Evolutionary conservation across 352 stramenopile species (phyloP), one percentile per base, ranked within the genome.

Genomic region (Thalassiosira exigua): DNA sequence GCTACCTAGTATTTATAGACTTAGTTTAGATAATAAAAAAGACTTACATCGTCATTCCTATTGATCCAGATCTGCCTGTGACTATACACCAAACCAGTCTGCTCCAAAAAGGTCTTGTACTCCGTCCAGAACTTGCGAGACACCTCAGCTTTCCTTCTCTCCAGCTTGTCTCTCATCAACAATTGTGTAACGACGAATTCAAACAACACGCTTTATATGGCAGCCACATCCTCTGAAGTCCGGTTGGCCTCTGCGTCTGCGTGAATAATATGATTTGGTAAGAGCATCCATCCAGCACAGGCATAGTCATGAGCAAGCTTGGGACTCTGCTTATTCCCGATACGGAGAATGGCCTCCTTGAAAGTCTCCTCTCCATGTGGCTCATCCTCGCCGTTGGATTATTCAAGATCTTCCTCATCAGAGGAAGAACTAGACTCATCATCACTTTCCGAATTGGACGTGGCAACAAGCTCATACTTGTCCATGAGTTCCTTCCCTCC

Each of bases 231-330:
- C 3, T 51, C 29, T 33, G 19, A 1, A 9, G 36, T 42, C 17
- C 33, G 50, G 17, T 75, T 58, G 0, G n/a, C 19, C 5, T 57
- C 22, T 11, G 66, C 52, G 48, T 32, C 21, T 48, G 21, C 54
- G 52, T 67, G 65, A 42, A 75, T 58, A 1, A 42, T 53, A 36
- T 46, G 62, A 36, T 72, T 1, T 51, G 62, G 62, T 4, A 2
- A 64, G 12, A 72, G 24, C 1, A 72, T 12, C 29, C 50, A 72
- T 7, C 62, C 62, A 24, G 48, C 62, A 21, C 51, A 50, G 12
- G 62, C 27, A 24, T 72, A 72, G 36, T 72, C 62, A 64, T 59
- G 44, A 9, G 61, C 4, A 14, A 72, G 62, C 14, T 29, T 44
- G n/a, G 5, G 3, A n/a, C 29, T 22, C 3, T 32, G 27, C 52